These are phyloP conservation scores for Canavalia gladiata DNA, from an alignment of 306 rosid genomes.

Conservation along the genomic window DNA sequence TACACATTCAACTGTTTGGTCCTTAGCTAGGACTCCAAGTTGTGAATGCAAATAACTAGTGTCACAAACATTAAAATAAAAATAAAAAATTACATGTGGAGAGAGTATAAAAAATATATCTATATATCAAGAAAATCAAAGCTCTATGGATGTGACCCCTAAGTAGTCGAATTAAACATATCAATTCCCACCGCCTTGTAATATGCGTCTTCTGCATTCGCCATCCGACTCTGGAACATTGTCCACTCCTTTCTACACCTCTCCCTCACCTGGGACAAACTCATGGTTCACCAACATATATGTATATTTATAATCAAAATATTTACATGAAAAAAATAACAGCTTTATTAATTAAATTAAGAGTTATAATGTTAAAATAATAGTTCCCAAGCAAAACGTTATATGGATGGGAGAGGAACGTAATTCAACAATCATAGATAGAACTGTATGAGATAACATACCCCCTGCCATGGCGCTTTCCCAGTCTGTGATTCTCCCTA, in stretches of 20 bases:
- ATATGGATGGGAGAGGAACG: background rate
- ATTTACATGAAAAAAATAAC: background rate
- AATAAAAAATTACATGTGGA: constrained; percentile 18
- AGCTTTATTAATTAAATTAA: constrained; percentile 11
- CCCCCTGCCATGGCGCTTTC: constrained; percentile 95
- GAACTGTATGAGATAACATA: constrained; percentile 51
- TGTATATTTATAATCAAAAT: background rate
- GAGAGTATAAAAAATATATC: constrained; percentile 31
- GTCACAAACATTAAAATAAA: constrained; percentile 18
- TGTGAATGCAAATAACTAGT: constrained; percentile 43
- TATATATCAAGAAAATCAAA: constrained; percentile 39
- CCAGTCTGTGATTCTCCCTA: constrained; percentile 86
- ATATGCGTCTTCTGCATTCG: constrained; percentile 83
- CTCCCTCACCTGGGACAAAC: constrained; percentile 83
- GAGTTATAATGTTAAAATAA: background rate
- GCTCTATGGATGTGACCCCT: constrained; percentile 39
- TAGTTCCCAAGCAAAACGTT: constrained; percentile 13
- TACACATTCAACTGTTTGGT: constrained; percentile 42
- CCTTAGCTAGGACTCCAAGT: constrained; percentile 39
- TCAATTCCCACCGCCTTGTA: constrained; percentile 67
- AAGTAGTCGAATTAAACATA: constrained; percentile 57
- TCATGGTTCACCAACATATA: constrained; percentile 41
- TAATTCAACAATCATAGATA: too few relatives aligned
- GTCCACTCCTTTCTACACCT: constrained; percentile 98
- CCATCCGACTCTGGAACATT: constrained; percentile 81